Base-by-base conservation (phyloP, 2,329 filamentous ascomycete genomes). In the Dendrostoma leiphaemia region DNA sequence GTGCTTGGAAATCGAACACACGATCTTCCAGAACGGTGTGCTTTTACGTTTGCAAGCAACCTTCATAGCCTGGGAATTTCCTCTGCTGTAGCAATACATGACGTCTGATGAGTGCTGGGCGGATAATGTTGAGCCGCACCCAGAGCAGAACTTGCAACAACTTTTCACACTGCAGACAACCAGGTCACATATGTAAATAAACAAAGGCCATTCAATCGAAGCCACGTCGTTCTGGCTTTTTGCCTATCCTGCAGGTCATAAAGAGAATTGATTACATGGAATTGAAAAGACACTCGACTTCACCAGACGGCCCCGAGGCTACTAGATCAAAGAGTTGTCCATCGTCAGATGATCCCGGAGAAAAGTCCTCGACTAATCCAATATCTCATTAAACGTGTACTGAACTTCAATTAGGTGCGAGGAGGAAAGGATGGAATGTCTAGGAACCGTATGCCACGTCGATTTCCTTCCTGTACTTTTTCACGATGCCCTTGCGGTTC, bases 401-500 rank as follows among this genome's bases (percentile, higher is more conserved):
- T 44, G 19, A 34, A 46, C 50, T 37, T 23, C 35, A 19, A n/a
- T 29, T 9, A 24, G 19, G n/a, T n/a, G 10, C 13, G 29, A 9
- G 19, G 24, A 23, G 5, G 45, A 17, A 34, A 13, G 8, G 12
- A 43, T 24, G 21, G 32, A 45, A 62, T 32, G 21, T 51, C 10
- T 67, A 67, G 28, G 67, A 62, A 57, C 75, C 74, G 61, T 88
- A 88, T 1, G 84, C 85, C 62, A 74, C 74, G 61, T 81, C 74
- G 35, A 90, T 80, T 53, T 88, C 79, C 59, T 78, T 78, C 70
- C 82, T 71, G 72, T 81, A 88, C 63, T 79, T 82, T 37, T 77
- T 70, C 48, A 86, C 69, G 56, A 90, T 87, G 63, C 79, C 82
- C 73, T 82, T 87, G 63, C 86, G 80, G 73, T 89, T 87, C 47